A percentile compares a stretch with the other conserved stretches of the same genome.
Conservation (phyloP, 148 eudicot genomes). For the Camellia japonica region DNA sequence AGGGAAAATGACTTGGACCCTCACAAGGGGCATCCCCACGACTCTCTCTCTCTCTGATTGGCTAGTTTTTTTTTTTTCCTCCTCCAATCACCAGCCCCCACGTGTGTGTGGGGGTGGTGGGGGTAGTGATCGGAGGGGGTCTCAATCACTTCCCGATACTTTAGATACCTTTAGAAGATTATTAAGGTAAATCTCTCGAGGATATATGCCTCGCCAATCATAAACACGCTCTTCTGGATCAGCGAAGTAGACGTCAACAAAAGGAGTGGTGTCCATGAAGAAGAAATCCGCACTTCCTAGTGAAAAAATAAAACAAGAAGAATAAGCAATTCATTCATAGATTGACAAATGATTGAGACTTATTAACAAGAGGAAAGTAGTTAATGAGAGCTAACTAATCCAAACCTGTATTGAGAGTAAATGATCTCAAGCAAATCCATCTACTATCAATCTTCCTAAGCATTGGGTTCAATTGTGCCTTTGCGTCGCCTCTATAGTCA, state of each 20-base stretch:
- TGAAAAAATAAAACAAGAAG: conserved; percentile 3
- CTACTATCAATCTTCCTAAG: conserved; percentile 50
- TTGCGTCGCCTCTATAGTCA: conserved; percentile 77
- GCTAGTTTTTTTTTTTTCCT: no score
- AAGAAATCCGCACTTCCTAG: conserved; percentile 65
- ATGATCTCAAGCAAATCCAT: conserved; percentile 78
- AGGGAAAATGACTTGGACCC: no score
- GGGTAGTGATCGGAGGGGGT: no score
- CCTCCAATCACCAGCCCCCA: no score
- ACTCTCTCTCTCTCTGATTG: no score
- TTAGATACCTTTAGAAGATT: conserved; percentile 43
- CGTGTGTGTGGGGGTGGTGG: no score
- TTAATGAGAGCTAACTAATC: background rate
- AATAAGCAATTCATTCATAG: no score
- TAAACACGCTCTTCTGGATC: conserved; percentile 44
- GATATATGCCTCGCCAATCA: conserved; percentile 72
- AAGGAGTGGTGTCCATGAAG: conserved; percentile 81
- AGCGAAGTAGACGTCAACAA: conserved; percentile 53
- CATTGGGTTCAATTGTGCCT: conserved; percentile 60
- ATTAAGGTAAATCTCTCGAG: conserved; percentile 39
- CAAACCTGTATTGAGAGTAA: conserved; percentile 61
- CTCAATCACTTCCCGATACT: no score
- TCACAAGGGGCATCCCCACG: no score
- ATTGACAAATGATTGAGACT: no score
- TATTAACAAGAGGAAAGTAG: no score